Percentiles rank a stretch among this genome's conserved stretches.
Evolutionary conservation across 1,284 basidiomycete species (phyloP).

Genomic region (Thelephora terrestris): DNA sequence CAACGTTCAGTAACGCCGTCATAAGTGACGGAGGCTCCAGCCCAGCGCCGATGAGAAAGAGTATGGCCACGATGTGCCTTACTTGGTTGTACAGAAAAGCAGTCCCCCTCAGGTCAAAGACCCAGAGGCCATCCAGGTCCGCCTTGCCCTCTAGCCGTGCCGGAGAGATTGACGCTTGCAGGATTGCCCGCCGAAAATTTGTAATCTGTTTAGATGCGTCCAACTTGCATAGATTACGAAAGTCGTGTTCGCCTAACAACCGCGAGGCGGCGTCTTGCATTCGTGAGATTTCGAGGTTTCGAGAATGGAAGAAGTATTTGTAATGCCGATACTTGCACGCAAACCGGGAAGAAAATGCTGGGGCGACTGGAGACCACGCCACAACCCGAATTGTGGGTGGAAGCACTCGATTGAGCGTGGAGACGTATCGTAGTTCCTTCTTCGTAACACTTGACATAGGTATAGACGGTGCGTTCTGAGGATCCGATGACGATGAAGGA

Average conservation of each 20-base stretch:
- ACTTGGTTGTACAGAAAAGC: constrained; percentile 98
- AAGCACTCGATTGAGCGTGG: constrained; percentile 82
- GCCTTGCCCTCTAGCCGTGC: constrained; percentile 18
- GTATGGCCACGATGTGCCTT: constrained; percentile 87
- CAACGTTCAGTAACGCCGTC: constrained; percentile 67
- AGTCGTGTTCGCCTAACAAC: constrained; percentile 89
- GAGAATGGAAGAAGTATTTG: constrained; percentile 88
- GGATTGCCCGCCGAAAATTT: constrained; percentile 59
- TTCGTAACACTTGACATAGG: constrained; percentile 4
- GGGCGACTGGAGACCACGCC: constrained; percentile 88
- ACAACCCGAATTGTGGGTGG: constrained; percentile 87
- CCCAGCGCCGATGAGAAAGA: constrained; percentile 82
- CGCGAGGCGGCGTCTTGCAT: constrained; percentile 73
- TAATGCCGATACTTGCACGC: constrained; percentile 87
- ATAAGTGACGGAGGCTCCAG: constrained; percentile 72
- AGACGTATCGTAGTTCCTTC: constrained; percentile 70
- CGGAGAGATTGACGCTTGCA: constrained; percentile 50
- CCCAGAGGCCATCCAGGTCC: constrained; percentile 37
- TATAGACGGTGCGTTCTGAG: background rate
- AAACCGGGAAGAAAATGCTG: constrained; percentile 81
- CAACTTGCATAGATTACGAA: constrained; percentile 93
- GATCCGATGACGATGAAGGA: background rate
- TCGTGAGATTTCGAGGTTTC: constrained; percentile 54
- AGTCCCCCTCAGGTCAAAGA: constrained; percentile 81
- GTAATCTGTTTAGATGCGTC: constrained; percentile 91